Evolutionary conservation across 163 green algal genomes (phyloP).

Genomic region (Prototheca wickerhamii): DNA sequence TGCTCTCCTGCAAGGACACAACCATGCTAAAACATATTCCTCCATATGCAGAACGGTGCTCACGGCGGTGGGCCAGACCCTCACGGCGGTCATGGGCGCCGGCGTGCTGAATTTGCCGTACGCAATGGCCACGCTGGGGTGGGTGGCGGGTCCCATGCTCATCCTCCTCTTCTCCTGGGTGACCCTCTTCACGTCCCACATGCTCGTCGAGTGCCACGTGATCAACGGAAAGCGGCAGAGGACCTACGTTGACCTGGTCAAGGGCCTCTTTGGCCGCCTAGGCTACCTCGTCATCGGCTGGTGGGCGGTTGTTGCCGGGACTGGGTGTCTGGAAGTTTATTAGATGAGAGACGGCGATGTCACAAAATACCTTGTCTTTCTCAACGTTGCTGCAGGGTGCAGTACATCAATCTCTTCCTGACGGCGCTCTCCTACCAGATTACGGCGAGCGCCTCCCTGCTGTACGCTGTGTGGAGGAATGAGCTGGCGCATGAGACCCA

Average conservation of each 20-base stretch:
- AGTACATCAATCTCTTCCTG: constrained; percentile 23
- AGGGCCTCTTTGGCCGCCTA: neutral
- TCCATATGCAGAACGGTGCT: neutral
- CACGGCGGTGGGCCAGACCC: neutral
- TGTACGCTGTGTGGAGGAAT: neutral
- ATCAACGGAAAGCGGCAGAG: constrained; percentile 14
- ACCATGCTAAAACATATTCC: too few species aligned
- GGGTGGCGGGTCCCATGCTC: constrained; percentile 3
- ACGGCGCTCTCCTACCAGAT: constrained; percentile 17
- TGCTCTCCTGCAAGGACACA: too few species aligned
- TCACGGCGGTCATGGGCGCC: constrained; percentile 9
- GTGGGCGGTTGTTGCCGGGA: too few species aligned
- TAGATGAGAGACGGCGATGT: too few species aligned
- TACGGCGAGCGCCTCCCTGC: constrained; percentile 1
- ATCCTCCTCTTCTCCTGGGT: neutral
- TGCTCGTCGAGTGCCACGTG: constrained; percentile 23
- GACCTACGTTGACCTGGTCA: constrained; percentile 23
- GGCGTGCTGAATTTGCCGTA: constrained; percentile 17
- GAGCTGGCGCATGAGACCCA: neutral
- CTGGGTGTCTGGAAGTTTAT: too few species aligned
- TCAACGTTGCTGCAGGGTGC: constrained; percentile 9
- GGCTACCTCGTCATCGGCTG: constrained; percentile 4
- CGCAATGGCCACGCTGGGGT: constrained; percentile 9
- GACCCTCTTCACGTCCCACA: neutral
- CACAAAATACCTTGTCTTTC: too few species aligned